A percentile compares a stretch with the other conserved stretches of the same genome.
Evolutionary conservation across 2,329 filamentous ascomycete species (phyloP).

Genomic region (Ophiocordyceps unilateralis): DNA sequence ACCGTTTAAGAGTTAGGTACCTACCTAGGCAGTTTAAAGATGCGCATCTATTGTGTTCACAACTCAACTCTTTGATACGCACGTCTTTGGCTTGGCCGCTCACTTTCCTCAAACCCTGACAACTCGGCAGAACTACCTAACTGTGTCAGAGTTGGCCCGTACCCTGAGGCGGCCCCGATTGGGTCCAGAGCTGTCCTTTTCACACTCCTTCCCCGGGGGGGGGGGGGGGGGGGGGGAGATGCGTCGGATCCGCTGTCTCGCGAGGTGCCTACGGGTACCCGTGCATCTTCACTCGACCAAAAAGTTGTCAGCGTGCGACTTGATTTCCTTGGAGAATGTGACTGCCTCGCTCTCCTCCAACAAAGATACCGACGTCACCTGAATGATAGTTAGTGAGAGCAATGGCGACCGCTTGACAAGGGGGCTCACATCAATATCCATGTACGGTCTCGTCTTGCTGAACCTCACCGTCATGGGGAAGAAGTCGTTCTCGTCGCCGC

Average conservation of each 20-base stretch:
- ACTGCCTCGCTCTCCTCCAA: constrained; percentile 64
- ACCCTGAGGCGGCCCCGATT: too few species aligned
- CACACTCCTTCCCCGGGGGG: too few species aligned
- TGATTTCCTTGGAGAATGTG: constrained; percentile 68
- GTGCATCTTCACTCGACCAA: constrained; percentile 43
- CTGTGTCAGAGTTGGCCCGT: too few species aligned
- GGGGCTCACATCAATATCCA: constrained; percentile 78
- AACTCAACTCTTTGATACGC: too few species aligned
- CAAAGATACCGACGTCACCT: constrained; percentile 52
- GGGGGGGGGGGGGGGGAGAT: too few species aligned
- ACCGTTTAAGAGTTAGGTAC: too few species aligned
- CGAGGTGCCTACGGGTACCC: neutral
- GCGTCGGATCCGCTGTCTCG: neutral
- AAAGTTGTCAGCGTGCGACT: constrained; percentile 60
- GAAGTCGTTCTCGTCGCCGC: constrained; percentile 79
- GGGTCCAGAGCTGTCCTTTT: too few species aligned
- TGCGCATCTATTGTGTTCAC: too few species aligned
- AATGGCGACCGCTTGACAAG: neutral
- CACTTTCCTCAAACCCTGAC: too few species aligned
- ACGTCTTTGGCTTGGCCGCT: too few species aligned
- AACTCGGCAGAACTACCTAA: too few species aligned
- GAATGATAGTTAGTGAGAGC: constrained; percentile 9
- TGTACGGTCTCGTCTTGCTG: constrained; percentile 67
- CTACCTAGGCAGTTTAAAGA: too few species aligned
- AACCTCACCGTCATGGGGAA: constrained; percentile 95